Base-by-base conservation (phyloP, 2,329 filamentous ascomycete species). In the Tolypocladium nubicola region DNA sequence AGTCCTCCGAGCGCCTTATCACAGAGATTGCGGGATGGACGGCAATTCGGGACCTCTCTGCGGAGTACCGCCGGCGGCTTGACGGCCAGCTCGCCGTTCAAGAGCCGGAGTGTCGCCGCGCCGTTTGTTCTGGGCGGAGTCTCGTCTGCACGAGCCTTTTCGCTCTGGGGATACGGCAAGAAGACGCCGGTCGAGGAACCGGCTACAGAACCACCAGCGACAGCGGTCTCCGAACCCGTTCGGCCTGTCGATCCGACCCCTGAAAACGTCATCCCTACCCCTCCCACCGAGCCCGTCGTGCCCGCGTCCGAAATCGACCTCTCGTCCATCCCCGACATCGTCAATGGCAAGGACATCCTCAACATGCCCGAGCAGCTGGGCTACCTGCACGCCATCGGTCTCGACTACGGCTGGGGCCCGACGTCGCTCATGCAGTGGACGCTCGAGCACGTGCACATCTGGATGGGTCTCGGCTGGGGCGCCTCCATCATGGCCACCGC, bases 371-470 rank as follows among this genome's bases (percentile, higher is more conserved):
- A 93, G 66, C 78, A 84, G 54, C 82, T 96, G 58, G 94, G 94
- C 61, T 97, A 92, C 67, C 77, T 99, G 58, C 83, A 89, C 64
- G 80, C 84, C 8, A 77, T 97, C 13, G 94, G 94, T 4, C 76
- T 99, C 26, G 89, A 97, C 65, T 97, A 87, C 66, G 91, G 93
- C 68, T 92, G 78, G 76, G 93, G 93, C 19, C 83, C 89, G 6
- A 89, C 91, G 0, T 75, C 85, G 4, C 63, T 83, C 19, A 84
- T 94, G 71, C 80, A 97, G 73, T 92, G 81, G 79, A 26, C 83
- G 3, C 74, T 97, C 13, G 94, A 99, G 76, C 85, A 93, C 68
- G 69, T 95, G 45, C 90, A 99, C 73, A 77, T 97, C 60, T 86
- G 80, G 64, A 75, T 71, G 1, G 90, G 87, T 40, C 73, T 90